These are phyloP conservation scores for Trichoderma semiorbis DNA, from an alignment of 2,329 filamentous ascomycete genomes.

Conservation along the genomic window DNA sequence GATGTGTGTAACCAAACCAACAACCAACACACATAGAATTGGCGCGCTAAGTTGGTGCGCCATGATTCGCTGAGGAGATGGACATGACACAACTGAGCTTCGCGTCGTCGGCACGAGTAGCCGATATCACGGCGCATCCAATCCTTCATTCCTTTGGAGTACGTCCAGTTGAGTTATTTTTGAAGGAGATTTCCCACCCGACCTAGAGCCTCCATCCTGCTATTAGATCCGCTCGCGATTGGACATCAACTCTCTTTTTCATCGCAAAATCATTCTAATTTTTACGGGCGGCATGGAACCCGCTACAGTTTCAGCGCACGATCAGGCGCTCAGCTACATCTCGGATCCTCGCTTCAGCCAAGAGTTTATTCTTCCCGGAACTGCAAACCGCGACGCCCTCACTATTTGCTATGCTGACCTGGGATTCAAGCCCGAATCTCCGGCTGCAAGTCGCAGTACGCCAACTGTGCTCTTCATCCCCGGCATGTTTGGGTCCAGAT, in stretches of 20 bases:
- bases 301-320: neutral
- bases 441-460: neutral
- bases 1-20: neutral
- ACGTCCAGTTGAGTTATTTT: neutral
- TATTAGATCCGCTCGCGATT: no score
- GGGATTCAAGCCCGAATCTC: neutral
- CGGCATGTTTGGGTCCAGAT: constrained; percentile 9
- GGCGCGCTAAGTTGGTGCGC: neutral
- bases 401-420: neutral
- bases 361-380: neutral
- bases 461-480: constrained; percentile 3
- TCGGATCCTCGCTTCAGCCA: neutral
- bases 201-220: neutral
- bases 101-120: neutral
- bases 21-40: neutral
- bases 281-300: neutral
- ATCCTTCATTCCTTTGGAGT: neutral
- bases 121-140: neutral
- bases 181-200: neutral
- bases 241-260: neutral
- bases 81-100: neutral
- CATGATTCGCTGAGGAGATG: neutral
- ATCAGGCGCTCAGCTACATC: neutral
- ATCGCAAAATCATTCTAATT: neutral
- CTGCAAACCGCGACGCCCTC: neutral